A percentile compares a stretch with the other conserved stretches of the same genome.
These are phyloP conservation scores for Acanthamoeba castellanii DNA, from an alignment of 208 protist species.

Conservation along the genomic window DNA sequence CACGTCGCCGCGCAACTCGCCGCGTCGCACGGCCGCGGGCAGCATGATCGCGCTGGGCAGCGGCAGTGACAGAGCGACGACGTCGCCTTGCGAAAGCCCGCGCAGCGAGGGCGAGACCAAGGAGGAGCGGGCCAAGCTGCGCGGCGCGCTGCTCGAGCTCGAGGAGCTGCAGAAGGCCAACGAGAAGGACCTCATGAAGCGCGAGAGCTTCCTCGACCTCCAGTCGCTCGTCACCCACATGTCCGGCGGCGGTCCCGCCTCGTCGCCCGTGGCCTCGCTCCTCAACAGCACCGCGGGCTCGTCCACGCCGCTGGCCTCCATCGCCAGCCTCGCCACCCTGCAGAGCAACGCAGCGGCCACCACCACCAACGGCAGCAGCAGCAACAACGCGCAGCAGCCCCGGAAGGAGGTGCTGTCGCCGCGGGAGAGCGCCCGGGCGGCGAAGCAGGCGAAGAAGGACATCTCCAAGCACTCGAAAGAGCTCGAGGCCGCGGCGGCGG, in stretches of 20 bases:
- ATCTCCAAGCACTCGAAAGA: neutral
- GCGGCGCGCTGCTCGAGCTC: conserved; percentile 29
- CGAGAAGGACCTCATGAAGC: conserved; percentile 36
- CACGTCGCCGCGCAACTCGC: neutral
- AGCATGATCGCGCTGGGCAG: neutral
- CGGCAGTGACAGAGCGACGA: neutral
- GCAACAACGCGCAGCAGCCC: neutral
- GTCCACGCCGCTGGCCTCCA: neutral
- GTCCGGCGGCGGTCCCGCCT: neutral
- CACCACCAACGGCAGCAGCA: neutral
- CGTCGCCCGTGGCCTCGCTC: conserved; percentile 1
- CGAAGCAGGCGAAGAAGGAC: neutral
- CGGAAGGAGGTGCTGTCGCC: neutral
- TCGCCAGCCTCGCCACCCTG: neutral
- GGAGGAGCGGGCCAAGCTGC: neutral
- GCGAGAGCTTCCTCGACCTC: conserved; percentile 53
- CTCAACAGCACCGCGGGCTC: neutral
- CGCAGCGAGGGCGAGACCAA: neutral
- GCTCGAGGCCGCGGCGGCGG: neutral
- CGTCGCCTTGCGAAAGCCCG: neutral
- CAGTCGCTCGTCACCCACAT: conserved; percentile 6
- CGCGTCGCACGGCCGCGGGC: neutral
- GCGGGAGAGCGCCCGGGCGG: neutral
- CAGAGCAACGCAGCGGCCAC: neutral
- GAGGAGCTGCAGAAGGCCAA: conserved; percentile 36